phyloP scores from a whole-genome alignment of 2,329 filamentous ascomycete species.

The Hawksworthiomyces lignivorus region DNA sequence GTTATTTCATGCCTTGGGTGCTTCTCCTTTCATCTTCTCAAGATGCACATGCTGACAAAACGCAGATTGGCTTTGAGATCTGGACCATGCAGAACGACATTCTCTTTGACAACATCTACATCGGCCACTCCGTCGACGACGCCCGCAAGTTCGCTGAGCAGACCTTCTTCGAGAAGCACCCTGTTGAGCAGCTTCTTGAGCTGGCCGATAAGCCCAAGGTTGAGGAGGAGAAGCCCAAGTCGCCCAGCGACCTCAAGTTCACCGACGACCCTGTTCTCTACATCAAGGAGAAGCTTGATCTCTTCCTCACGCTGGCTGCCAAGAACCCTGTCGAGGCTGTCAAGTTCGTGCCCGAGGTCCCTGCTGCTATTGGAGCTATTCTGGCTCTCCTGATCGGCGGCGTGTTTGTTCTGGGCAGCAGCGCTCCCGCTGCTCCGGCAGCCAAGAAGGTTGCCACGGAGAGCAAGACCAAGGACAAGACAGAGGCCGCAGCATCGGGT shows the following conservation, averaged over 20 bases:
- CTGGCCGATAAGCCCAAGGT: constrained; percentile 72
- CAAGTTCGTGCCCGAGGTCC: constrained; percentile 87
- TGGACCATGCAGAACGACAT: constrained; percentile 99
- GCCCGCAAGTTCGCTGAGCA: constrained; percentile 82
- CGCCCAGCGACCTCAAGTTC: constrained; percentile 75
- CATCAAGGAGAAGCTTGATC: constrained; percentile 84
- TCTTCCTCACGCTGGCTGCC: constrained; percentile 79
- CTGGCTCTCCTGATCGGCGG: constrained; percentile 63
- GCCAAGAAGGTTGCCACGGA: constrained; percentile 58
- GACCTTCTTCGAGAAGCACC: constrained; percentile 83
- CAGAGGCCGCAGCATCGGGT: constrained; percentile 50
- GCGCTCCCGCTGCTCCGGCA: constrained; percentile 60
- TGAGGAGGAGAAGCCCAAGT: constrained; percentile 54
- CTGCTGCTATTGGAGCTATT: constrained; percentile 67
- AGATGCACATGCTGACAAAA: constrained; percentile 6
- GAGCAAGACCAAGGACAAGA: constrained; percentile 61
- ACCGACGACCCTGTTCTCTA: constrained; percentile 81
- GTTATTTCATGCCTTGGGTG: constrained; percentile 29
- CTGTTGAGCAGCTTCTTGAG: constrained; percentile 72
- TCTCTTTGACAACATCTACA: constrained; percentile 99
- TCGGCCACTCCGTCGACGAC: constrained; percentile 92
- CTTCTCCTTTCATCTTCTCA: constrained; percentile 5
- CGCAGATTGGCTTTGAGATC: constrained; percentile 92
- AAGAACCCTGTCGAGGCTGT: constrained; percentile 75
- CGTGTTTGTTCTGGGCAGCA: constrained; percentile 45